Evolutionary conservation across 73 alveolate genomes (phyloP), one percentile per base, ranked within the genome.

Genomic region (Uronychia setigera): DNA sequence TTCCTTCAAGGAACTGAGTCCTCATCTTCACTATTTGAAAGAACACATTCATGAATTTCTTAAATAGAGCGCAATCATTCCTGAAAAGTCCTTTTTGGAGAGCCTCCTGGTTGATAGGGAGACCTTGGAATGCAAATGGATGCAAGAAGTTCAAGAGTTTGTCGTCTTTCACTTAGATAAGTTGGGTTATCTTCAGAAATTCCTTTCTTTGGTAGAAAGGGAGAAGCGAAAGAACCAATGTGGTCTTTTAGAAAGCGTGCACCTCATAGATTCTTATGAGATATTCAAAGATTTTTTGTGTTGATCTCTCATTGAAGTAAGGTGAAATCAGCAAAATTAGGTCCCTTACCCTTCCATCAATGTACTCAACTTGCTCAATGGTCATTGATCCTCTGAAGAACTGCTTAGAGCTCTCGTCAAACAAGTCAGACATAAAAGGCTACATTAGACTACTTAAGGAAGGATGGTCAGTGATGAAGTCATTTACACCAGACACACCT

Each of bases 251-350:
- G 81, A 19, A 85, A 0, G 91, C 95, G 30, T 90, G 87, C 26
- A 90, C 81, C 59, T 90, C 95, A 59, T 90, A 90, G 29, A 90
- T 74, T 80, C 95, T 79, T 29, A 90, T 58, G 35, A 90, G 35
- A 85, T 78, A 90, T 59, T 90, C 95, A 13, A 90, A 29, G 27
- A 90, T 74, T 86, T 81, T 90, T 26, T 60, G 88, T 0, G 87
- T 60, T 32, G 92, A 35, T 31, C 32, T n/a, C 29, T 84, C 32
- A n/a, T 33, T 57, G 59, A 84, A 77, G 59, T 67, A 85, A 14
- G 92, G 92, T 0, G 91, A 35, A 5, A 90, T 28, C 13, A 85
- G 19, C 26, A 31, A 59, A 9, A 90, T 35, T 29, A 90, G 26
- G 26, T 74, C 31, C n/a, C n/a, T n/a, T n/a, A n/a, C n/a, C n/a